Percentiles rank a stretch among this genome's conserved stretches.
These are phyloP conservation scores for Nicotiana paniculata DNA, from an alignment of 257 asterid genomes.

Conservation along the genomic window DNA sequence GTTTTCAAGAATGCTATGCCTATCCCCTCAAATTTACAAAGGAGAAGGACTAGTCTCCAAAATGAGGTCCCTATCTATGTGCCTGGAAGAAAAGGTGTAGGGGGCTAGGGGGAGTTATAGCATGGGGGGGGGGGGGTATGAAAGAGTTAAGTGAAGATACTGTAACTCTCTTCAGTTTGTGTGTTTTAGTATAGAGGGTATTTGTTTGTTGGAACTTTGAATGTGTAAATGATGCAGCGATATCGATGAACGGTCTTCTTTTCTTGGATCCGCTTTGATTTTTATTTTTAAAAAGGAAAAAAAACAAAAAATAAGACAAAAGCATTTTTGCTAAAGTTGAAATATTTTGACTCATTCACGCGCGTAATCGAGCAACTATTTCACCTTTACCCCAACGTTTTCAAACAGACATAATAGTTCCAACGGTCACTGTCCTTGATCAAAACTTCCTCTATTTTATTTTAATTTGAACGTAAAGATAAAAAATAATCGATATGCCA, in stretches of 20 bases:
- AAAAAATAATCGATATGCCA: no score
- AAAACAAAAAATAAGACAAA: not conserved
- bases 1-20: not conserved
- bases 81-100: not conserved
- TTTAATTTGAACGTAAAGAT: not conserved
- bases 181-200: not conserved
- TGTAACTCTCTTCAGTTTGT: not conserved
- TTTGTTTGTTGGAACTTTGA: conserved; percentile 12
- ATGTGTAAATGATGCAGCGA: conserved; percentile 12
- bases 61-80: not conserved
- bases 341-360: not conserved
- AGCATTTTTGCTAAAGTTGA: not conserved
- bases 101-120: not conserved
- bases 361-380: not conserved
- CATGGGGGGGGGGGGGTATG: not conserved
- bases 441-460: not conserved
- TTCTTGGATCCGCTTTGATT: conserved; percentile 33
- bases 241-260: conserved; percentile 74
- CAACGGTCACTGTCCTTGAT: not conserved
- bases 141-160: not conserved
- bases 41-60: not conserved
- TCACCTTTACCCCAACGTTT: not conserved
- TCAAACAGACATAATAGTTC: not conserved
- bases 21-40: not conserved
- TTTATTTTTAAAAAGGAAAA: not conserved